Base-by-base conservation (phyloP, 768 basidiomycete species). In the Pleurotus platypus region DNA sequence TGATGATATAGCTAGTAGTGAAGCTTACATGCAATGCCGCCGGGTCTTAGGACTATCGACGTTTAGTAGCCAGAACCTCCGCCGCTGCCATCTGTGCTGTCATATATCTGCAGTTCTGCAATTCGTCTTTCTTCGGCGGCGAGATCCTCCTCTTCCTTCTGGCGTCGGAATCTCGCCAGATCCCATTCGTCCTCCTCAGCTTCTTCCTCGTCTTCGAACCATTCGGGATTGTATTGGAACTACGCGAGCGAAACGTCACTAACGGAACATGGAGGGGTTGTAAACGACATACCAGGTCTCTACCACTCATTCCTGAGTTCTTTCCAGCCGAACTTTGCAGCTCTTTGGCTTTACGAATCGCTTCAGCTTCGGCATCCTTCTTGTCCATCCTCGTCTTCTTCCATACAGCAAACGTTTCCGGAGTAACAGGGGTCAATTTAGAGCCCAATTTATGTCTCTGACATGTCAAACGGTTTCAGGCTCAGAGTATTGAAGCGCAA, bases 221-320 rank as follows among this genome's bases (percentile, higher is more conserved):
- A 93, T 64, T 94, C 91, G 15, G 93, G 90, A 71, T 95, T 94
- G 84, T 92, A 96, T 74, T 92, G 88, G 82, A 97, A 96, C 89
- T 93, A 64, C 5, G 61, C 16, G 59, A 55, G 35, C 18, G 49
- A 49, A 58, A 48, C 58, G 49, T n/a, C 47, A 46, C 49, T 46
- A 20, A 61, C 30, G 8, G 27, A 6, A 26, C 2, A 49, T 49
- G 39, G 51, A 27, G 57, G 38, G 58, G 53, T 51, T 55, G 37
- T 51, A 40, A 15, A 37, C 61, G 57, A 74, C 84, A 63, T 64
- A 94, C 93, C 75, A 99, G 75, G 73, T 98, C 97, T 72, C 93
- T 81, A 51, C 97, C 97, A 58, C 90, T 92, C 93, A 99, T 94
- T 47, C 97, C 97, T 35, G 74, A 81, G 67, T 76, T 86, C 83